phyloP scores from a whole-genome alignment of 352 stramenopile species.

The Thalassiosira gravida region DNA sequence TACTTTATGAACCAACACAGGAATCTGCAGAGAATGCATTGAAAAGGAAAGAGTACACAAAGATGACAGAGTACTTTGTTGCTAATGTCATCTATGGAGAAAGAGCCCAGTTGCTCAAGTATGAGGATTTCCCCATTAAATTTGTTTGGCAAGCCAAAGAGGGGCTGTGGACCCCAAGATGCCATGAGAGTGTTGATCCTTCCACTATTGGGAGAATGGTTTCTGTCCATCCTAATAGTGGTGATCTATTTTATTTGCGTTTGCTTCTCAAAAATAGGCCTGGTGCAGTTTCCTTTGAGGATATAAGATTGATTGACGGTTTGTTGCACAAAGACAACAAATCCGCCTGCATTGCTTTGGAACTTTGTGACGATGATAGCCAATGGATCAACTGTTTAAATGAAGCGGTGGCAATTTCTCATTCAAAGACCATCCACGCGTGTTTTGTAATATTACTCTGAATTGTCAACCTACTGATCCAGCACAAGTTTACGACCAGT shows the following conservation, averaged over 20 bases:
- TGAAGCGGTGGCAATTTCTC: constrained; percentile 2
- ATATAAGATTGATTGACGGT: constrained; percentile 6
- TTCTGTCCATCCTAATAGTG: background rate
- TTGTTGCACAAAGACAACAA: constrained; percentile 57
- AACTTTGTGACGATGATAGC: constrained; percentile 9
- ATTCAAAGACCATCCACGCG: background rate
- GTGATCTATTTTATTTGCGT: constrained; percentile 2
- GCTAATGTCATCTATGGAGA: background rate
- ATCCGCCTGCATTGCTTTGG: constrained; percentile 3
- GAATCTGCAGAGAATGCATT: constrained; percentile 5
- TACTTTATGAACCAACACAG: constrained; percentile 13
- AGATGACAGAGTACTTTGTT: constrained; percentile 13
- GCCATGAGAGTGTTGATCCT: background rate
- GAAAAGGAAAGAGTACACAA: background rate
- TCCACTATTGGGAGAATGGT: background rate
- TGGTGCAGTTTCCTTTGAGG: background rate
- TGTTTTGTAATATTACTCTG: constrained; percentile 25
- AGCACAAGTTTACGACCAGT: constrained; percentile 5
- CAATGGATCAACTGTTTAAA: constrained; percentile 9
- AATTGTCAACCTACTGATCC: constrained; percentile 23
- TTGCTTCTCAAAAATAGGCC: constrained; percentile 1
- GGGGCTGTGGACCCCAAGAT: background rate
- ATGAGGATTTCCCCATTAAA: background rate
- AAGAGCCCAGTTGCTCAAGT: constrained; percentile 1
- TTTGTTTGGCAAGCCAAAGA: background rate